phyloP scores from a whole-genome alignment of 129 eudicot species.

The Centrapalus pauciflorus region DNA sequence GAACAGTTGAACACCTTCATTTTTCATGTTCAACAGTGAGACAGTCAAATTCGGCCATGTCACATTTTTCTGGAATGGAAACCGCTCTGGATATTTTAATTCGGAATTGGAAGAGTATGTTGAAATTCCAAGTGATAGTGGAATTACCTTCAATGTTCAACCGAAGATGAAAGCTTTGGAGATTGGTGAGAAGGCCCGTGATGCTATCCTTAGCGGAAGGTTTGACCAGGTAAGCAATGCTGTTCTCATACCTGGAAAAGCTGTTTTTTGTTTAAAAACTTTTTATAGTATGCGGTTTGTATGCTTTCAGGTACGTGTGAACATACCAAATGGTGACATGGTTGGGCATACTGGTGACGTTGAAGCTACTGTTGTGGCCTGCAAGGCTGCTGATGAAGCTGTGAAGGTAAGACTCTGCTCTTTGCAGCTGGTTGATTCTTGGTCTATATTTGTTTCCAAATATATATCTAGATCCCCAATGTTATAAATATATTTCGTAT shows the following conservation, averaged over 20 bases:
- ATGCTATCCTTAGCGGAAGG: conserved; percentile 74
- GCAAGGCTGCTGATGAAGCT: conserved; percentile 95
- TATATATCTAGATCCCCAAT: no score
- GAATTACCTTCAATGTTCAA: conserved; percentile 77
- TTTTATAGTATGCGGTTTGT: background rate
- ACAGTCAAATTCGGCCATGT: conserved; percentile 97
- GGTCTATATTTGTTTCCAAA: background rate
- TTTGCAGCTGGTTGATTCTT: background rate
- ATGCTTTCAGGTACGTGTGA: conserved; percentile 69
- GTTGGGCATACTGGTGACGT: conserved; percentile 97
- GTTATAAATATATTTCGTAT: no score
- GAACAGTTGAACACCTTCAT: background rate
- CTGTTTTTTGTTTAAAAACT: background rate
- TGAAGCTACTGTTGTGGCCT: conserved; percentile 78
- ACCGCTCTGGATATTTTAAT: conserved; percentile 89
- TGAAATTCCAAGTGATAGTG: conserved; percentile 86
- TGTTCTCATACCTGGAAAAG: background rate
- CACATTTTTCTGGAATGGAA: conserved; percentile 97
- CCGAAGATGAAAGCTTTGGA: conserved; percentile 95
- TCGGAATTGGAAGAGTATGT: conserved; percentile 85
- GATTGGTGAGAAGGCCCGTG: conserved; percentile 87
- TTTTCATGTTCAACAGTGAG: conserved; percentile 45
- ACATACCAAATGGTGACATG: conserved; percentile 93
- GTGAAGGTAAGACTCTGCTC: conserved; percentile 57
- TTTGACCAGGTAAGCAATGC: conserved; percentile 62